These are phyloP conservation scores for Gypsophila paniculata DNA, from an alignment of 179 eudicot genomes.

Conservation along the genomic window DNA sequence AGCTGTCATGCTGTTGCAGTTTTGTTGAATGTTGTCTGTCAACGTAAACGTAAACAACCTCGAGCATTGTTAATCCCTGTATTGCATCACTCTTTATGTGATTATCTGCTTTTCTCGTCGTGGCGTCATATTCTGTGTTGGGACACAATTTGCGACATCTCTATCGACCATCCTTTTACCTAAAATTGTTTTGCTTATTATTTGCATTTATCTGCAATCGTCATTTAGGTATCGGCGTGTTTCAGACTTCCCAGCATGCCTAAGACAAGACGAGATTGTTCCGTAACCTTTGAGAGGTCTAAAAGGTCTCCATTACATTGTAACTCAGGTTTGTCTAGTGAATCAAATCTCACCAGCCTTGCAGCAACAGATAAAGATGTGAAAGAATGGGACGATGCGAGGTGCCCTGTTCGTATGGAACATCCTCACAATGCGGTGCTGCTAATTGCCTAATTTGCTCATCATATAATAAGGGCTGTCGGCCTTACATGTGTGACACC, in stretches of 20 bases:
- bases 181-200: constrained; percentile 9
- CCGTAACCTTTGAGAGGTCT: constrained; percentile 48
- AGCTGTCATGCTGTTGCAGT: not conserved
- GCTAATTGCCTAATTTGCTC: constrained; percentile 73
- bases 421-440: constrained; percentile 94
- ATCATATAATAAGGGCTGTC: constrained; percentile 75
- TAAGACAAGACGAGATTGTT: constrained; percentile 64
- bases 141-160: too few species aligned
- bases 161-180: not conserved
- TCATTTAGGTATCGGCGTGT: constrained; percentile 26
- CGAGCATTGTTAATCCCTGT: not conserved
- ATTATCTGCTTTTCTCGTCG: not conserved
- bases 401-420: constrained; percentile 86
- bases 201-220: constrained; percentile 25
- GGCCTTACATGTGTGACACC: constrained; percentile 91
- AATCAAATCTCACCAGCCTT: constrained; percentile 29
- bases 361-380: constrained; percentile 42
- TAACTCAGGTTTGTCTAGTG: constrained; percentile 42
- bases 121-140: too few species aligned
- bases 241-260: constrained; percentile 52
- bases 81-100: constrained; percentile 3
- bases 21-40: not conserved
- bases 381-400: constrained; percentile 86
- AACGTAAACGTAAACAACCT: not conserved
- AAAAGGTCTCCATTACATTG: constrained; percentile 51